Evolutionary conservation across 805 yeast species (phyloP), one percentile per base, ranked within the genome.

Genomic region (Wickerhamiella galacta): DNA sequence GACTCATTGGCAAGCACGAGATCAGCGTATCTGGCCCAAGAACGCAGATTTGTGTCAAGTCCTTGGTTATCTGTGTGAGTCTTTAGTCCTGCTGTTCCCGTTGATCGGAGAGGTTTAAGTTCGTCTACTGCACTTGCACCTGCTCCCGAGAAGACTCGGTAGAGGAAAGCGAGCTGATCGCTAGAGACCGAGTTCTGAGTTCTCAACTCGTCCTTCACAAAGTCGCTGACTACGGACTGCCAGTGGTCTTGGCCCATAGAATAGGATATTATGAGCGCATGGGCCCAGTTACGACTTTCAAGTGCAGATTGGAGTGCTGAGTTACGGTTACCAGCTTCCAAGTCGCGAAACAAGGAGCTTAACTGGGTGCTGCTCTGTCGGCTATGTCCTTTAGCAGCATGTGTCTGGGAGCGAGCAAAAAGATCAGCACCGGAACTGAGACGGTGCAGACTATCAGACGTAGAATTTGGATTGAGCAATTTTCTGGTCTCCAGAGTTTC

Each of bases 211-310:
- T 57, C 68, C 30, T 43, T 64, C 26, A 68, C 64, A 48, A 71
- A 79, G 34, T 63, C 69, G 8, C 72, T 61, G 4, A 75, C 73
- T 2, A 75, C 66, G 21, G 57, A 54, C 4, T 68, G 53, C 68
- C 78, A 75, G 24, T 62, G 60, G 3, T 70, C 73, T 15, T 68
- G 66, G 2, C 90, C 76, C 18, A 71, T 56, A 12, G 80, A 52
- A 38, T 74, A 66, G 1, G 92, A 73, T 31, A 85, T 58, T 20
- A 82, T 50, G 34, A 87, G 54, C 0, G 94, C 77, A 52, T 83
- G 60, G 0, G 87, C 72, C 76, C 80, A 85, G 42, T 80, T 79
- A 7, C 70, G 66, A 33, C 69, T 66, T 2, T 65, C 59, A 14
- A 83, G 50, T 1, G 90, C 73, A 34, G 62, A 57, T 16, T 64